These are phyloP conservation scores for Hyphodiscus sp. DNA, from an alignment of 2,329 filamentous ascomycete species.

Conservation along the genomic window DNA sequence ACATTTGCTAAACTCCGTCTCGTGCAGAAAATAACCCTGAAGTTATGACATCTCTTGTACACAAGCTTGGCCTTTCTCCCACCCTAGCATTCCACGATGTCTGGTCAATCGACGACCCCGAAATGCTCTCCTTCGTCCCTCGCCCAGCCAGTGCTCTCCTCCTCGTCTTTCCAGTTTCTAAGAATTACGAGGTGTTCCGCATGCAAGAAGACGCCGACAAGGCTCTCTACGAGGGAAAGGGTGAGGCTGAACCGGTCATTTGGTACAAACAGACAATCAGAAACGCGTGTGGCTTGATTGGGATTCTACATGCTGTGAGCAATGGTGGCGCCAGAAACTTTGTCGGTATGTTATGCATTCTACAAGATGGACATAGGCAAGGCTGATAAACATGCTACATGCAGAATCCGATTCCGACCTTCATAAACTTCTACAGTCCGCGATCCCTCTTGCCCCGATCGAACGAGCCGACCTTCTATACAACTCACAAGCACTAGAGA, in stretches of 20 bases:
- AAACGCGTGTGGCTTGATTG: constrained; percentile 92
- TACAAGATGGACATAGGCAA: constrained; percentile 30
- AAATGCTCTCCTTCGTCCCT: constrained; percentile 81
- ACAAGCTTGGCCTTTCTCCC: constrained; percentile 74
- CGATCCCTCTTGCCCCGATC: constrained; percentile 61
- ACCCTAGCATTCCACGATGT: constrained; percentile 83
- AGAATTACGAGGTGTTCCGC: constrained; percentile 74
- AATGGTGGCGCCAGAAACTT: constrained; percentile 81
- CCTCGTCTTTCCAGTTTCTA: constrained; percentile 84
- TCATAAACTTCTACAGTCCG: constrained; percentile 57
- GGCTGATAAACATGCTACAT: constrained; percentile 54
- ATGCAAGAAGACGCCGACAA: constrained; percentile 62
- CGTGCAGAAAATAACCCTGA: constrained; percentile 73
- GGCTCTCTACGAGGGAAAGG: constrained; percentile 60
- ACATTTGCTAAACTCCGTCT: constrained; percentile 1
- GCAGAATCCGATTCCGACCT: constrained; percentile 38
- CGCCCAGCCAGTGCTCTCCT: constrained; percentile 84
- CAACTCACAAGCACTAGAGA: constrained; percentile 67
- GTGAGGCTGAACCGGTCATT: constrained; percentile 66
- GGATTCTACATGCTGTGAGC: constrained; percentile 71
- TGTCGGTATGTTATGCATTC: constrained; percentile 72
- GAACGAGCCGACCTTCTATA: constrained; percentile 73
- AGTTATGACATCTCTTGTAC: constrained; percentile 78
- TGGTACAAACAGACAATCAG: constrained; percentile 97
- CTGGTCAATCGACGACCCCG: constrained; percentile 81